Base-by-base conservation (phyloP, 768 basidiomycete species). In the Amanita muscaria region DNA sequence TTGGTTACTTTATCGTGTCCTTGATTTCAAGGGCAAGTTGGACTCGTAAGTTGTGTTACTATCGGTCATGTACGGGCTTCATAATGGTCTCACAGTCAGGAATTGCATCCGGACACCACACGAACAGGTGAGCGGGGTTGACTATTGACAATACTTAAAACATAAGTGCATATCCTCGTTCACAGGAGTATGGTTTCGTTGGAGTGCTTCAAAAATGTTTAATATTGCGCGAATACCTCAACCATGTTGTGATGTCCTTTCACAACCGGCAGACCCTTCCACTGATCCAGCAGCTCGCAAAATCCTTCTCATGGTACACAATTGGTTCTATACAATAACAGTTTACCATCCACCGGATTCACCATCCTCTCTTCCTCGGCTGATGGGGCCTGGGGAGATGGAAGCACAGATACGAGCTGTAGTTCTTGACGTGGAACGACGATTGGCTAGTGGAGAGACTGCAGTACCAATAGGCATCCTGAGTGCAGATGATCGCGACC, bases 401-500 rank as follows among this genome's bases (percentile, higher is more conserved):
- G 69, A 69, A 52, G 51, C 58, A 7, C 64, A 64, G n/a, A 55
- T 77, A n/a, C 61, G 66, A 14, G 66, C 64, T 4, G 64, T 70
- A 12, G 67, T 74, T 4, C 47, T 62, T 19, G 91, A 96, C 56
- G 89, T 79, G 0, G 63, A 70, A 18, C 49, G 50, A 19, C 70
- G 80, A 27, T 60, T 69, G 5, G 59, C 63, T 3, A 60, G 53
- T 0, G 81, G 81, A 2, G 83, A 88, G 48, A 60, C 52, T 10
- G 71, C 84, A 0, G 59, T 77, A 3, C 71, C 74, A 21, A 67
- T 96, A 4, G 82, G 87, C 6, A 69, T 80, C 0, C 66, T 96
- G 35, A 88, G 80, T 18, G 80, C 84, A 3, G 89, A 93, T 56
- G 72, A 83, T 19, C 71, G 93, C 49, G 88, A 94, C 60, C 65